These are phyloP conservation scores for Penicillium thymicola DNA, from an alignment of 2,329 filamentous ascomycete species.

Conservation along the genomic window DNA sequence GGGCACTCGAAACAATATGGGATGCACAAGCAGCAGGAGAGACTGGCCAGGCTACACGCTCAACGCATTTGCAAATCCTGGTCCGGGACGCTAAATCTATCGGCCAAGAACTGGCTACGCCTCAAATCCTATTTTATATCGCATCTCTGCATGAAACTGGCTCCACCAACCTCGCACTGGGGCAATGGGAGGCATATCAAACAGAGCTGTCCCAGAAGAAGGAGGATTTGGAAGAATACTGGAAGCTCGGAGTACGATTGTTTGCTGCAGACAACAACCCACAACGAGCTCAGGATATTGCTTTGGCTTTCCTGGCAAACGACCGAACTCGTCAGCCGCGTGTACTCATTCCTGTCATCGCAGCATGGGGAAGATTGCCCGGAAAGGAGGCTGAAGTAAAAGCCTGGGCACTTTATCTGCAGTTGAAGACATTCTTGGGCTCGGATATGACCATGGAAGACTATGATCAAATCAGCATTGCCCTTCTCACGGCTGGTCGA, in stretches of 20 bases:
- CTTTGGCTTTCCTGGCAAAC: constrained; percentile 42
- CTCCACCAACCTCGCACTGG: constrained; percentile 57
- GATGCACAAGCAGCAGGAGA: constrained; percentile 50
- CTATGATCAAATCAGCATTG: constrained; percentile 70
- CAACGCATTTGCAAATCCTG: constrained; percentile 60
- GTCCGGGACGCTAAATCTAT: constrained; percentile 64
- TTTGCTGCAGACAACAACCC: constrained; percentile 48
- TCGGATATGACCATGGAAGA: constrained; percentile 65
- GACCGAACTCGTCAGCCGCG: constrained; percentile 44
- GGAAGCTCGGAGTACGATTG: constrained; percentile 50
- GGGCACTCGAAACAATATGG: constrained; percentile 67
- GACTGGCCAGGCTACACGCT: constrained; percentile 47
- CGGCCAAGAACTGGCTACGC: constrained; percentile 53
- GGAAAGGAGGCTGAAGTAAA: constrained; percentile 50
- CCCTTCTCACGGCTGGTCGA: constrained; percentile 65
- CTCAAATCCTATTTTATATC: constrained; percentile 64
- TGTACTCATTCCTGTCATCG: constrained; percentile 63
- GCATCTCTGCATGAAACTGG: constrained; percentile 65
- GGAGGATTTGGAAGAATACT: constrained; percentile 42
- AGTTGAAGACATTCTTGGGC: constrained; percentile 60
- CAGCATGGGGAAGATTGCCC: constrained; percentile 57
- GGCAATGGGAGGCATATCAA: constrained; percentile 61
- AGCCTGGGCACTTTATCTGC: constrained; percentile 67
- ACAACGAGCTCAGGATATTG: constrained; percentile 49
- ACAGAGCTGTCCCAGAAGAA: constrained; percentile 49